Base-by-base conservation (phyloP, 176 grass and related monocot genomes). In the Ensete glaucum region DNA sequence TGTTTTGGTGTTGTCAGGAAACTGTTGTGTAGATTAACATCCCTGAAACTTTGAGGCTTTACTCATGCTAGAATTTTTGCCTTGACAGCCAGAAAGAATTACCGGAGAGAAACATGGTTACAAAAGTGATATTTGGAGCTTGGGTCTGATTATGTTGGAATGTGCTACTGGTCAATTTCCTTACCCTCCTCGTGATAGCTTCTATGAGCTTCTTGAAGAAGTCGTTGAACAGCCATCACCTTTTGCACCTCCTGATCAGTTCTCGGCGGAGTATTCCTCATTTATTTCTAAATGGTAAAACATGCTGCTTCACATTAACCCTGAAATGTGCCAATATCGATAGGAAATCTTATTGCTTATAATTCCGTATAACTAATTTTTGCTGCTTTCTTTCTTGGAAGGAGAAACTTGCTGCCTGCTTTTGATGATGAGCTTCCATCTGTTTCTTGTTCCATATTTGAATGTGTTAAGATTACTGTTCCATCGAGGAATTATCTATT, bases 121-220 rank as follows among this genome's bases (percentile, higher is more conserved):
- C 59, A 68, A 85, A 80, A 94, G 95, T 79, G 95, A 99, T 74
- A 99, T 99, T 72, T 99, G 95, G 95, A 99, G 95, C 75, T 78
- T 99, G 57, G 95, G 95, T 22, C 78, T 99, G 62, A 82, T 93
- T 65, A 81, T 99, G 22, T 81, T 99, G 72, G 90, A 99, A 78
- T 99, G 90, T 78, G 95, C 95, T 69, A 99, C 88, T 0, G 95
- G 95, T 9, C 83, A 84, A 56, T 99, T 99, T 83, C 95, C 95
- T 78, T 99, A 91, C 75, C 95, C 95, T 52, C 78, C 59, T 67
- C 7, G 34, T 73, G 95, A 87, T 16, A 99, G 86, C 84, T 99
- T 94, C 82, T 99, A 89, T 63, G 95, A 99, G 80, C 90, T 99
- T 79, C 88, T 99, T 57, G 88, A 86, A 86, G 88, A 84, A 74